Evolutionary conservation across 148 eudicot genomes (phyloP).

Genomic region (Camellia japonica): DNA sequence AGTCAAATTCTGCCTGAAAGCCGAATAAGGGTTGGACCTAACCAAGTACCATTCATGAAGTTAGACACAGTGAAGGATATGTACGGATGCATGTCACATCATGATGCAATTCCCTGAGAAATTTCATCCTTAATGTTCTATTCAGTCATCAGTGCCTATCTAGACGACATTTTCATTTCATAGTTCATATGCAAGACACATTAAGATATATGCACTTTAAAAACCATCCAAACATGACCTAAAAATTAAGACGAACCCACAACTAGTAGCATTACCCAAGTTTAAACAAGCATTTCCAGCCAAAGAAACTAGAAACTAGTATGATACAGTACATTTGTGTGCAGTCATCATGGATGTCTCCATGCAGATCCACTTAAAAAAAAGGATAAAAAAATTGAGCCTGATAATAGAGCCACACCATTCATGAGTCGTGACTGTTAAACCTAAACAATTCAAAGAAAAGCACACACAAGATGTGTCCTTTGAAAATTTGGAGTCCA

Average conservation of each 20-base stretch:
- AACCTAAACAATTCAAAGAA: background rate
- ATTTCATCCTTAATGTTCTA: no score
- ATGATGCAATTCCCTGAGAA: no score
- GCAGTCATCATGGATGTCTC: background rate
- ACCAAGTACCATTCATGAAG: no score
- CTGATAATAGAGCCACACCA: background rate
- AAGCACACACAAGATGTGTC: background rate
- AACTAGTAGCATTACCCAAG: background rate
- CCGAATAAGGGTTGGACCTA: no score
- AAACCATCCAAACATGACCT: no score
- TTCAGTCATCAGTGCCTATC: no score
- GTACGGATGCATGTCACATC: no score
- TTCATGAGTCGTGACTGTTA: background rate
- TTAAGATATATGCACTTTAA: no score
- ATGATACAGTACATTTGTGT: background rate
- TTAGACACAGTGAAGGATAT: no score
- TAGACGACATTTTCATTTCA: no score
- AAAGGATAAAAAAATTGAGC: background rate
- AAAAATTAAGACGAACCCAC: background rate
- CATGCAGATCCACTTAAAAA: background rate
- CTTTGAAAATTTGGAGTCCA: background rate
- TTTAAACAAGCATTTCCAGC: background rate
- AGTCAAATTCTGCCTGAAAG: no score
- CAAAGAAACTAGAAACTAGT: background rate
- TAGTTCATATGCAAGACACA: no score